Evolutionary conservation across 441 rosid genomes (phyloP), one percentile per base, ranked within the genome.

Genomic region (Gossypium trilobum): DNA sequence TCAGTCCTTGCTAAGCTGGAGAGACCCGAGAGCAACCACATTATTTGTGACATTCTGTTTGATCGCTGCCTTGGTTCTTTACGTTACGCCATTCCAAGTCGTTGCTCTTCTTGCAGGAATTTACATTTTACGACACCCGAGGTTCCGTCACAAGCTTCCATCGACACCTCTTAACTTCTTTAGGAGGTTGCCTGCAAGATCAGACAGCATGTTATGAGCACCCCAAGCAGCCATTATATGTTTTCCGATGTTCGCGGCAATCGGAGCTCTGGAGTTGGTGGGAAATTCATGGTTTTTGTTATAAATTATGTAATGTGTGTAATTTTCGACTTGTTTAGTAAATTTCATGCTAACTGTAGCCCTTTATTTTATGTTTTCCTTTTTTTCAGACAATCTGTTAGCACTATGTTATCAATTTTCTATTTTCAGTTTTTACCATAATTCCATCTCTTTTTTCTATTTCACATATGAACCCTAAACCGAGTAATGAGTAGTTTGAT

Each of bases 171-270:
- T 61, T 2, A 61, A 61, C 66, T 31, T 61, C 5, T 61, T 61
- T 31, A 61, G 66, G 66, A 61, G 66, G 46, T 61, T 61, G 66
- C 66, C 66, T 6, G 66, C 66, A 14, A 61, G 66, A 61, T 61
- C 66, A 6, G 66, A 61, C 46, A 61, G 66, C 8, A 61, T 61
- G 66, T 14, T 61, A 31, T 60, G 44, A 60, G 66, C 66, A 60
- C 44, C 13, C 48, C n/a, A 20, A 9, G 27, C 65, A 29, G 11
- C 23, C 57, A 6, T 51, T 51, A 16, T 1, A 17, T 17, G 10
- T 51, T 51, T 2, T 17, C 17, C 23, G 19, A 14, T 50, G 55
- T 54, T 31, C 6, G 6, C 13, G 25, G 27, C n/a, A 55, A 4
- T 19, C 10, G 5, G 59, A 55, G 59, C 29, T 20, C 11, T 55